Conservation (phyloP, 2,329 filamentous ascomycete species). For the Didymellaceae sp. region DNA sequence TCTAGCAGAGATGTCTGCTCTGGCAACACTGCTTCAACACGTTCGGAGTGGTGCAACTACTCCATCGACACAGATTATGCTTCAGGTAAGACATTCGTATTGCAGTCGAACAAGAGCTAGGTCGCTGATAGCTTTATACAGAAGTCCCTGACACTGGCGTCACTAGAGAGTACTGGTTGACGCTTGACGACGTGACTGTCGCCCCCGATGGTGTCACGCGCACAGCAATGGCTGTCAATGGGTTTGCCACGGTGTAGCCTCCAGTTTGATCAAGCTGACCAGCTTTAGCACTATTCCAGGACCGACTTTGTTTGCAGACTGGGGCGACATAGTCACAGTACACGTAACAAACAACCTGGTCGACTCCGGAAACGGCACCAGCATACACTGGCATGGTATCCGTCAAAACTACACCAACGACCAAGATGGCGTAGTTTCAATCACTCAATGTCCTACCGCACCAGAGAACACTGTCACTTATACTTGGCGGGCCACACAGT, state of each 20-base stretch:
- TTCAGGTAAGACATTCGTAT: constrained; percentile 19
- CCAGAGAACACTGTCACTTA: constrained; percentile 36
- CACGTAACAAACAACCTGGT: constrained; percentile 44
- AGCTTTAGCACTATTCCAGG: constrained; percentile 49
- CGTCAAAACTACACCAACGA: constrained; percentile 42
- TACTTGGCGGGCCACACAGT: constrained; percentile 48
- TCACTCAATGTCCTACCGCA: constrained; percentile 43
- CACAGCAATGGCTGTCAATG: constrained; percentile 49
- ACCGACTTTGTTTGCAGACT: constrained; percentile 52
- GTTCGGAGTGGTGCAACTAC: constrained; percentile 55
- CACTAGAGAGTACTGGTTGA: constrained; percentile 57
- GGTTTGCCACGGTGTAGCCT: background rate
- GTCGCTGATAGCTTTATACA: background rate
- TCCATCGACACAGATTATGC: constrained; percentile 62
- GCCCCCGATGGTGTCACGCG: constrained; percentile 62
- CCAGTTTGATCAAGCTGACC: background rate
- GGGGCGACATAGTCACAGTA: constrained; percentile 49
- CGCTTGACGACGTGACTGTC: constrained; percentile 51
- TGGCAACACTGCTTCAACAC: constrained; percentile 40
- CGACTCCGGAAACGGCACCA: constrained; percentile 38
- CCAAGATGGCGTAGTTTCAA: constrained; percentile 39
- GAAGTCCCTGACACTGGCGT: constrained; percentile 61
- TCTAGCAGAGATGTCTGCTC: constrained; percentile 32
- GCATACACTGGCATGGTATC: constrained; percentile 44
- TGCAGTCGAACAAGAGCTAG: background rate